phyloP scores from a whole-genome alignment of 2,329 filamentous ascomycete genomes.

The Pseudocercospora ulei region DNA sequence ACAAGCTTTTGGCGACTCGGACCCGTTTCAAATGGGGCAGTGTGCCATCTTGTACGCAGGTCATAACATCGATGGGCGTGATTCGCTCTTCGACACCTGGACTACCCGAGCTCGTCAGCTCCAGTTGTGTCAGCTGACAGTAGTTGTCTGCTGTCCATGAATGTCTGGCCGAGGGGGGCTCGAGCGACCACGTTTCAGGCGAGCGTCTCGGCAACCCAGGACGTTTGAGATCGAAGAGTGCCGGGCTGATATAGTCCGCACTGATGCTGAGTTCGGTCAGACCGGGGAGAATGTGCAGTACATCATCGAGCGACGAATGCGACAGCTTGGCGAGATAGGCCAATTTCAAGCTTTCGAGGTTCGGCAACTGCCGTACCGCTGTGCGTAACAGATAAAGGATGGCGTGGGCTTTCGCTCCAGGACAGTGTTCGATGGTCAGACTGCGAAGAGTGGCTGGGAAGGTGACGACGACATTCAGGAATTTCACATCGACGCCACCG shows the following conservation, averaged over 20 bases:
- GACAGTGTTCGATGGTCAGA: slow-evolving; percentile 40
- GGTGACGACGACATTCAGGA: slow-evolving; percentile 34
- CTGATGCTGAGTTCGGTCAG: slow-evolving; percentile 38
- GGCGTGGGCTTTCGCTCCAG: slow-evolving; percentile 33
- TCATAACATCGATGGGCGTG: slow-evolving; percentile 37
- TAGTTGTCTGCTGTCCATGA: slow-evolving; percentile 14
- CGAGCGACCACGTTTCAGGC: slow-evolving; percentile 1
- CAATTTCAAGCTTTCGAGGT: slow-evolving; percentile 36
- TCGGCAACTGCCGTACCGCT: slow-evolving; percentile 24
- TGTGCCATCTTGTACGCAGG: slow-evolving; percentile 37
- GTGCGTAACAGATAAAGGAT: slow-evolving; percentile 36
- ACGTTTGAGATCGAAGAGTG: slow-evolving; percentile 33
- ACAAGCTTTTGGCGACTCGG: slow-evolving; percentile 34
- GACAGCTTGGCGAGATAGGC: slow-evolving; percentile 37
- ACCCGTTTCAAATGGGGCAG: slow-evolving; percentile 37
- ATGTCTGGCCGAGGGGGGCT: slow-evolving; percentile 13
- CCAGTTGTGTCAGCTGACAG: slow-evolving; percentile 35
- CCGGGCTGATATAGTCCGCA: slow-evolving; percentile 41
- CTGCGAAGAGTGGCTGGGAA: slow-evolving; percentile 32
- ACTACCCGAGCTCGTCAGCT: slow-evolving; percentile 37
- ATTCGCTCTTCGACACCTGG: slow-evolving; percentile 35
- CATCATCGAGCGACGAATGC: slow-evolving; percentile 35
- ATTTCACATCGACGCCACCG: slow-evolving; percentile 39
- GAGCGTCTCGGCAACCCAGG: neutral
- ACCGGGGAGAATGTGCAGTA: slow-evolving; percentile 37